These are phyloP conservation scores for Solanum appendiculatum DNA, from an alignment of 257 asterid species.

Conservation along the genomic window DNA sequence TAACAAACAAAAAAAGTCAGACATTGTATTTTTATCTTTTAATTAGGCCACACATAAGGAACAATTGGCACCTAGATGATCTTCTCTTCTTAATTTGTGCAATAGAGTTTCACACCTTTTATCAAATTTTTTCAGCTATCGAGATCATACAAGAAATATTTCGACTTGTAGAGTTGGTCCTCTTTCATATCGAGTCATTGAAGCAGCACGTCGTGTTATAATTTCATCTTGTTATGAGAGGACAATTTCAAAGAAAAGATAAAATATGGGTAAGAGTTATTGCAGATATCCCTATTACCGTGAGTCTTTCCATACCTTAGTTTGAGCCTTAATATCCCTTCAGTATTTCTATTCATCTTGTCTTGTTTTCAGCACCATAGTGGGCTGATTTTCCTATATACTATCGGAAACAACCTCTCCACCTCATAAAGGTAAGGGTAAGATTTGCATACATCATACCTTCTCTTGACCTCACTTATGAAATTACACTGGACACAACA, in stretches of 20 bases:
- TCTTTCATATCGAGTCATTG: background rate
- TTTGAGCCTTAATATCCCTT: background rate
- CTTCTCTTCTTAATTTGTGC: background rate
- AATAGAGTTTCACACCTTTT: too few relatives aligned
- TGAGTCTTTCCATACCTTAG: background rate
- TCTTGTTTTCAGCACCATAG: background rate
- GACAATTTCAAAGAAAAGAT: background rate
- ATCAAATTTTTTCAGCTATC: background rate
- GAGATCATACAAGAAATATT: too few relatives aligned
- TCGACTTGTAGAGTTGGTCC: too few relatives aligned
- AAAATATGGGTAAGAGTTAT: background rate
- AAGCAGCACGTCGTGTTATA: background rate
- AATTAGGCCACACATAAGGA: background rate
- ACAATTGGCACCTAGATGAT: background rate
- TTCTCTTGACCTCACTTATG: background rate
- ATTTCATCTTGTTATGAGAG: background rate
- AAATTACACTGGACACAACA: too few relatives aligned
- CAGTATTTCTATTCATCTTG: background rate
- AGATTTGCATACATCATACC: fast-evolving
- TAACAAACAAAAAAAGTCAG: background rate
- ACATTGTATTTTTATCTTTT: background rate
- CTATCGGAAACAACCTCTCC: background rate
- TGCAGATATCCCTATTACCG: background rate
- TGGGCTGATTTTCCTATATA: background rate
- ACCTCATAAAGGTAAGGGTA: background rate